Evolutionary conservation across 495 filamentous ascomycete genomes (phyloP), one percentile per base, ranked within the genome.

Genomic region (Chlorociboria aeruginascens): DNA sequence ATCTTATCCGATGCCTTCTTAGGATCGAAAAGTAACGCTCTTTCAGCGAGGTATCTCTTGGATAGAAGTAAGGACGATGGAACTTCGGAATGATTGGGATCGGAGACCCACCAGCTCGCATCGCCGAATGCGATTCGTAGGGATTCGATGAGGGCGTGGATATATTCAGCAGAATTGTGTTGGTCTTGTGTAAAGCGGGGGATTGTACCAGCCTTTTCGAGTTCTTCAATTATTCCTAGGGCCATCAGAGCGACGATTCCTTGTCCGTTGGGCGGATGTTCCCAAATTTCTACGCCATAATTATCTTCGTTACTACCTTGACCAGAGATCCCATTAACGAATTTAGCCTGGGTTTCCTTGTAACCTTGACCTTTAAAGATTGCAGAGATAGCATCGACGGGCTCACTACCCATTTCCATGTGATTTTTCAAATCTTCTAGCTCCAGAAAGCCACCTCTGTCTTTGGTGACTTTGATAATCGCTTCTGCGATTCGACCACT

Each of bases 181-280:
- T 94, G 83, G 0, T 63, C 58, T 28, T 74, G 59, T 0, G 52
- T 64, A 64, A 86, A 94, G n/a, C 64, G 71, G 7, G 79, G 78
- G 58, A 95, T 85, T 49, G 77, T 76, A 34, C 78, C 79, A 8
- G 62, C 62, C n/a, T 73, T 71, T 64, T 94, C 86, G 6, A 98
- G 74, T 55, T 85, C 77, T 58, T 94, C 79, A 38, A 98, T 69
- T 51, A 97, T 90, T 2, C 93, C 92, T 0, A 98, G 70, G 1
- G 92, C 83, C 78, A 97, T 93, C 34, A 97, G 71, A 4, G 92
- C 93, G 0, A 97, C 88, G 51, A 98, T 83, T 9, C 92, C 92
- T 63, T 98, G 92, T 0, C 93, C 89, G 66, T 96, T 97, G n/a
- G 92, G 92, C 34, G 92, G 87, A 64, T 95, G 89, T 54, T 98